Evolutionary conservation across 257 asterid species (phyloP), one percentile per base, ranked within the genome.

Genomic region (Solanum pimpinellifolium): DNA sequence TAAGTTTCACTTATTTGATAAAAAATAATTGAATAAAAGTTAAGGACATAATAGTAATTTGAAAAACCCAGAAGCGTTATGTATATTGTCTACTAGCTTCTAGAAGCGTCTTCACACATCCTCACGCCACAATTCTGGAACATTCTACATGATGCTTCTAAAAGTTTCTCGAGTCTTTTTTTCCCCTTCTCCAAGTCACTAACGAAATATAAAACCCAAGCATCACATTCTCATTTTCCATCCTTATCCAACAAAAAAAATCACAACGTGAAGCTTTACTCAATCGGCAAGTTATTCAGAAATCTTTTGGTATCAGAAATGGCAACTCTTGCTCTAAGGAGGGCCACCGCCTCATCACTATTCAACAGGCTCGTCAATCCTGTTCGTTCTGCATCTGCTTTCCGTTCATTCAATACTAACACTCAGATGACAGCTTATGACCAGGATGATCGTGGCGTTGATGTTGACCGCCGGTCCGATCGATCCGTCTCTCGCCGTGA

Each of bases 311-410:
- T 31, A n/a, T 16, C 9, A 25, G 75, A 2, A 14, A 92, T 92
- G 94, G 92, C 94, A 35, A 87, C 90, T 44, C 14, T 89, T n/a
- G 90, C 86, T 78, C 83, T 89, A 29, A 82, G 89, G 47, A 87
- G 92, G 42, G 93, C 90, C 3, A 49, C 87, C 15, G 52, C 85
- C 25, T 21, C 89, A 8, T n/a, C 90, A 6, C 88, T 90, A 29
- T 20, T 91, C 73, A 86, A 74, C 88, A 88, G 66, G 59, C 83
- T 89, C 1, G 42, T 86, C 35, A 73, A 74, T 49, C 69, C 76
- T 65, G 39, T 89, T 35, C 88, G 93, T 29, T 85, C 72, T 12
- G 86, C 90, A 3, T 74, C 92, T n/a, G 83, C 42, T 25, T 35
- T 83, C 35, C 88, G 93, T 1, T 88, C 88, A 25, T 91, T 90